These are phyloP conservation scores for Colletotrichum siamense DNA, from an alignment of 2,329 filamentous ascomycete genomes.

Conservation along the genomic window DNA sequence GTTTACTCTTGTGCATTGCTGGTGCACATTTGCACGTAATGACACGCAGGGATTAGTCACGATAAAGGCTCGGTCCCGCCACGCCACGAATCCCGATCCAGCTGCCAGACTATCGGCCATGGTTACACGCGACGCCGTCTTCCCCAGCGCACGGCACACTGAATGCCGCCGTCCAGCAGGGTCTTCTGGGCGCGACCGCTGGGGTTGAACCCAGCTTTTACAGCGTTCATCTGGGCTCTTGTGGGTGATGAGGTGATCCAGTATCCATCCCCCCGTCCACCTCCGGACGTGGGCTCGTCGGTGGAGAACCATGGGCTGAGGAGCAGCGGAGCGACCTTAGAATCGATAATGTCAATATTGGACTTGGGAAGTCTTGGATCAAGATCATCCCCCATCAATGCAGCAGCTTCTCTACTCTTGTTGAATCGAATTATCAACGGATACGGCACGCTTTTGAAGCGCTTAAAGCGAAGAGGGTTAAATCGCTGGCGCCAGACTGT, in stretches of 20 bases:
- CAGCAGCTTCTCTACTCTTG: background rate
- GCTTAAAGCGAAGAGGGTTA: background rate
- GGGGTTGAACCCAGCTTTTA: background rate
- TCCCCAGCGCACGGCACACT: background rate
- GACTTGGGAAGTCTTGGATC: background rate
- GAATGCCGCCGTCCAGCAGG: slow-evolving; percentile 1
- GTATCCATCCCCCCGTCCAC: background rate
- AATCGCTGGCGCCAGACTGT: background rate
- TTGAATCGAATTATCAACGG: background rate
- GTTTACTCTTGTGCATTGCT: background rate
- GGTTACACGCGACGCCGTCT: background rate
- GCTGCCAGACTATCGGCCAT: slow-evolving; percentile 1
- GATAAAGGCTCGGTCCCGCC: background rate
- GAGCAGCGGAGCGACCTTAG: background rate
- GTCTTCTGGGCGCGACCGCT: background rate
- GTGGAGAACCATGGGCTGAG: background rate
- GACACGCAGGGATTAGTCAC: background rate
- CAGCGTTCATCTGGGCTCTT: background rate
- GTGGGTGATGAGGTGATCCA: background rate
- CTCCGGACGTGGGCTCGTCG: background rate
- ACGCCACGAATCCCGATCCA: slow-evolving; percentile 5
- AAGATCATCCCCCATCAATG: background rate
- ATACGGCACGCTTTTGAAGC: background rate
- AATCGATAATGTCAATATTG: background rate
- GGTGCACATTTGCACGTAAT: background rate